phyloP scores from a whole-genome alignment of 129 eudicot genomes.

The Solidago caesia region DNA sequence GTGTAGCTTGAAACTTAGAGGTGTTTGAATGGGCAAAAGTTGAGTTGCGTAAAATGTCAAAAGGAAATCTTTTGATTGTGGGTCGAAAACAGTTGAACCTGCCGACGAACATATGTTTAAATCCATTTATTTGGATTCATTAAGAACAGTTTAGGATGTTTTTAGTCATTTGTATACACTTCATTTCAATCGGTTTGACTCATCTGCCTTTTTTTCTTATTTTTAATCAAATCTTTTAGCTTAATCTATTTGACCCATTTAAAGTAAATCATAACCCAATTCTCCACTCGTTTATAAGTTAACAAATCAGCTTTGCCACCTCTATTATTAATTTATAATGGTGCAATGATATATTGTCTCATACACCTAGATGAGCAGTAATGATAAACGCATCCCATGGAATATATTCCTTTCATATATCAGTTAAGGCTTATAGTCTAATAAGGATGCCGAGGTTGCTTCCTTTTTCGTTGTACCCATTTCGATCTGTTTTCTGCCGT shows the following conservation, averaged over 20 bases:
- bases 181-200: background rate
- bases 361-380: too few species aligned
- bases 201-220: background rate
- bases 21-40: background rate
- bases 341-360: too few species aligned
- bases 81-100: background rate
- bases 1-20: background rate
- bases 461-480: too few species aligned
- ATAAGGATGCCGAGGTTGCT: too few species aligned
- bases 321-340: too few species aligned
- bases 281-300: background rate
- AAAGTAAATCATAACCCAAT: background rate
- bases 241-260: background rate
- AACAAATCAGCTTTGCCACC: background rate
- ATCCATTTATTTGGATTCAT: background rate
- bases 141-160: background rate
- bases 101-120: background rate
- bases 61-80: background rate
- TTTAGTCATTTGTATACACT: background rate
- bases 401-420: too few species aligned
- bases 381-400: too few species aligned
- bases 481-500: too few species aligned
- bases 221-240: background rate
- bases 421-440: too few species aligned
- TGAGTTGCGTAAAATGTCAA: background rate